Conservation (phyloP, 2,329 filamentous ascomycete genomes). For the Penicillium palitans region DNA sequence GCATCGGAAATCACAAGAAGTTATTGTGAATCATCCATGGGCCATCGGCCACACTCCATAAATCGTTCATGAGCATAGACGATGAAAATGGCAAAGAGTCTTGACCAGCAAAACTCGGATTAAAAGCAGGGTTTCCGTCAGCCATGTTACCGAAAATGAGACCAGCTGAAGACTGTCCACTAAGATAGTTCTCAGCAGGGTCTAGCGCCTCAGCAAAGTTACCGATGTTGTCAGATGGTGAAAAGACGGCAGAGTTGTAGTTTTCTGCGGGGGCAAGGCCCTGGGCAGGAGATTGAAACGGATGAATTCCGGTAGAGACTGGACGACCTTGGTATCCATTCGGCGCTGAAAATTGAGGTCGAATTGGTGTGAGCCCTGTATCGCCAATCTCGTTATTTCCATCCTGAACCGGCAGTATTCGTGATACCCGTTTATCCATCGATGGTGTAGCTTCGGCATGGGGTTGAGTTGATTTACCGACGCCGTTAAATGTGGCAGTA, state of each 20-base stretch:
- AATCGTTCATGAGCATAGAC: constrained; percentile 24
- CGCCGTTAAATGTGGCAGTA: not conserved
- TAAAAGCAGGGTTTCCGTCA: constrained; percentile 14
- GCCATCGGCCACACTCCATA: constrained; percentile 37
- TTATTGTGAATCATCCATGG: constrained; percentile 37
- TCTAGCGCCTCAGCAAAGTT: not conserved
- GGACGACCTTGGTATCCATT: not conserved
- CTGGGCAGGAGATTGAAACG: constrained; percentile 1
- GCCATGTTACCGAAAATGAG: constrained; percentile 24
- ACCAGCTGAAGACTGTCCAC: constrained; percentile 18
- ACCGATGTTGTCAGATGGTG: not conserved
- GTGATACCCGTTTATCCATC: not conserved
- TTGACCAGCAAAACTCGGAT: constrained; percentile 12
- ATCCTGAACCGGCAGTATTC: not conserved
- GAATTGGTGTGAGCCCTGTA: not conserved
- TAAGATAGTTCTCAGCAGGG: not conserved
- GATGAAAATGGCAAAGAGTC: constrained; percentile 21
- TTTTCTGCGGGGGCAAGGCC: not conserved
- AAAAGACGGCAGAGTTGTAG: constrained; percentile 2
- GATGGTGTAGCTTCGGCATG: not conserved
- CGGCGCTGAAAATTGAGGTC: not conserved
- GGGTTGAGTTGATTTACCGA: not conserved
- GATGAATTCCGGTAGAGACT: not conserved
- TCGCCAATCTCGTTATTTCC: not conserved
- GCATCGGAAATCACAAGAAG: constrained; percentile 13